Base-by-base conservation (phyloP, 2,329 filamentous ascomycete genomes). In the Pyrenophora tritici-repentis region DNA sequence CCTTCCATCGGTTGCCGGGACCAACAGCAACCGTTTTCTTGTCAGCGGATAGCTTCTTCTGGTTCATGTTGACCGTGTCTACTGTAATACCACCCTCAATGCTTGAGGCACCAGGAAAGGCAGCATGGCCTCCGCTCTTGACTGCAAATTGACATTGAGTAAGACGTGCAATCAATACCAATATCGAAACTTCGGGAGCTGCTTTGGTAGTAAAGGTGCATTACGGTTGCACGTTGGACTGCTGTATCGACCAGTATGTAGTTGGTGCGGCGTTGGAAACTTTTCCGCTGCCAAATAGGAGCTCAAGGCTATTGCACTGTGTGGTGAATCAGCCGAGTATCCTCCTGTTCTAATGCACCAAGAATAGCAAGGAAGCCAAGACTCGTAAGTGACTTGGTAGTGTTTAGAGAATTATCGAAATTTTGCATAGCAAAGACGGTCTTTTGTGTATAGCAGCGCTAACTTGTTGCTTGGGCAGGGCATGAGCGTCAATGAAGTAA, bases 61-160 rank as follows among this genome's bases (percentile, higher is more conserved):
- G 42, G 26, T 66, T 68, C 38, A 76, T 45, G 8, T 59, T 56
- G 16, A 66, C 65, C 29, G 79, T 63, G 42, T 75, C 74, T 39
- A 79, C 67, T 1, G 75, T 78, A 12, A 80, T 73, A 1, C 77
- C 78, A 31, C 65, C 62, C 1, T 71, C 59, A 14, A 77, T 75
- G 46, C 73, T 77, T 12, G 75, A 75, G 9, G 71, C 68, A 14
- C 76, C 76, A 0, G 68, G 61, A 51, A 72, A 70, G 2, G 68
- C 60, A 17, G 71, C 69, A 53, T 80, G 77, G 3, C 78, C 78
- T 31, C 76, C 77, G 36, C 74, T 72, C 44, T 75, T 77, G 7
- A 78, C 68, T 1, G 76, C 75, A 47, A 78, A 77, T 70, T 62
- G 63, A 44, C 63, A 72, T 40, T 62, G 57, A 7, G 59, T 61